Evolutionary conservation across 176 grass and related monocot species (phyloP).

Genomic region (Aegilops bicornis): DNA sequence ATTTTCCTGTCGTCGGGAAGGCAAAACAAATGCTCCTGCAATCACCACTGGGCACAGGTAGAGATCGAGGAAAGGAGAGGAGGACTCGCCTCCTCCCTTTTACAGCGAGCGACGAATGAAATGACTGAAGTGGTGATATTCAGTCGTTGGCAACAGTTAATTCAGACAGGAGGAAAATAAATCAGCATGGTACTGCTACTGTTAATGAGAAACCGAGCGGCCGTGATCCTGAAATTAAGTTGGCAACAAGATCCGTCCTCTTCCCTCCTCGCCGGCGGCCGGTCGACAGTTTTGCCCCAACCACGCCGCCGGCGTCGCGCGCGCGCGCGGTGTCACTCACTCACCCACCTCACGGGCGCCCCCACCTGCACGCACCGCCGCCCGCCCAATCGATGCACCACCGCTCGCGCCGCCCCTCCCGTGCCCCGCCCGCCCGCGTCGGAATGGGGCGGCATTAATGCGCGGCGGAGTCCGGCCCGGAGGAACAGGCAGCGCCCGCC

Average conservation of each 20-base stretch:
- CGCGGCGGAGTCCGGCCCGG: too few relatives aligned
- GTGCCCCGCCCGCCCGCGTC: too few relatives aligned
- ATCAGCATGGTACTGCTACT: neutral
- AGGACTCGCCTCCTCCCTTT: neutral
- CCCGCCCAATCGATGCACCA: too few relatives aligned
- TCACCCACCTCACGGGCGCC: too few relatives aligned
- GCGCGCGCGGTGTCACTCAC: neutral
- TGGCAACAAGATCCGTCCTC: neutral
- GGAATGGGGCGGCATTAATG: neutral
- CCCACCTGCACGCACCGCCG: too few relatives aligned
- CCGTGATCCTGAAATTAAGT: neutral
- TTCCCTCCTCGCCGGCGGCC: neutral
- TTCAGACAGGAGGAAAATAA: neutral
- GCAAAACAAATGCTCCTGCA: conserved; percentile 17
- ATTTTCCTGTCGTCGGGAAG: conserved; percentile 12
- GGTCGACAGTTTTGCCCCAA: too few relatives aligned
- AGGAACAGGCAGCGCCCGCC: too few relatives aligned
- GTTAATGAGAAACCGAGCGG: neutral
- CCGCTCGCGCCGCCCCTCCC: too few relatives aligned
- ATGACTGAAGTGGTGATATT: too few relatives aligned
- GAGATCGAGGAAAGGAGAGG: too few relatives aligned
- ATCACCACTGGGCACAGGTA: neutral
- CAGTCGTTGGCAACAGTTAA: neutral
- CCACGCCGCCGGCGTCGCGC: too few relatives aligned
- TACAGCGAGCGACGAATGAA: too few relatives aligned